Percentiles rank a stretch among this genome's conserved stretches.
phyloP scores from a whole-genome alignment of 768 basidiomycete genomes.

The Suillus hirtellus region DNA sequence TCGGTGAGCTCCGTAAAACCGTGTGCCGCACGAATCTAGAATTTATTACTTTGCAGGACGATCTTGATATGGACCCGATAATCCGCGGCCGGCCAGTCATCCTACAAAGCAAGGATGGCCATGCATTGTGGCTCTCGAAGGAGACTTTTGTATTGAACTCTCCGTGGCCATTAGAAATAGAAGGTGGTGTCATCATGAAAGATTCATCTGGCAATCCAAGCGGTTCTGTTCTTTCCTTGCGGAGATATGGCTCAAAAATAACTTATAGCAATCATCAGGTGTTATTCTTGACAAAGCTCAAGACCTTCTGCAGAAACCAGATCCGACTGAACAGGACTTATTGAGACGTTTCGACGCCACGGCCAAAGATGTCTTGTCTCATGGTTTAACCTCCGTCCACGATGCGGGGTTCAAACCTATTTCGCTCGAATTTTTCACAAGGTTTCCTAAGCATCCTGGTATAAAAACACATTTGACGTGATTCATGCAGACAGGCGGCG shows the following conservation, averaged over 20 bases:
- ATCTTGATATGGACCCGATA: slow-evolving; percentile 70
- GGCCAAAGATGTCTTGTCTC: slow-evolving; percentile 63
- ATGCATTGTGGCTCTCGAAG: slow-evolving; percentile 84
- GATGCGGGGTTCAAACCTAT: slow-evolving; percentile 75
- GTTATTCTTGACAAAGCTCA: slow-evolving; percentile 88
- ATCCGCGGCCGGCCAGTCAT: slow-evolving; percentile 70
- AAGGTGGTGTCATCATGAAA: slow-evolving; percentile 80
- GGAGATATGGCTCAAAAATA: slow-evolving; percentile 4
- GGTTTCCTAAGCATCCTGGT: slow-evolving; percentile 38
- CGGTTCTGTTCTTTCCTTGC: slow-evolving; percentile 43
- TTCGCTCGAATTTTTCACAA: slow-evolving; percentile 74
- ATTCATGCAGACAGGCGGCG: slow-evolving; percentile 55
- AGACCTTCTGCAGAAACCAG: slow-evolving; percentile 62
- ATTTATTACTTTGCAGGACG: slow-evolving; percentile 44
- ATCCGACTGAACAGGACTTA: slow-evolving; percentile 63
- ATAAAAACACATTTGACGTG: slow-evolving; percentile 2
- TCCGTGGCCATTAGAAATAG: slow-evolving; percentile 66
- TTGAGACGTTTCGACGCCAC: slow-evolving; percentile 60
- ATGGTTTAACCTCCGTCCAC: slow-evolving; percentile 82
- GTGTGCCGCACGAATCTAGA: neutral
- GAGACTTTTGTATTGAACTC: slow-evolving; percentile 56
- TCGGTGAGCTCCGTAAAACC: slow-evolving; percentile 47
- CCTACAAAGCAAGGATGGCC: slow-evolving; percentile 84
- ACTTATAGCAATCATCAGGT: slow-evolving; percentile 40
- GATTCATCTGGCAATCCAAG: slow-evolving; percentile 67